Evolutionary conservation across 2,329 filamentous ascomycete genomes (phyloP).

Genomic region (Aspergillus texensis): DNA sequence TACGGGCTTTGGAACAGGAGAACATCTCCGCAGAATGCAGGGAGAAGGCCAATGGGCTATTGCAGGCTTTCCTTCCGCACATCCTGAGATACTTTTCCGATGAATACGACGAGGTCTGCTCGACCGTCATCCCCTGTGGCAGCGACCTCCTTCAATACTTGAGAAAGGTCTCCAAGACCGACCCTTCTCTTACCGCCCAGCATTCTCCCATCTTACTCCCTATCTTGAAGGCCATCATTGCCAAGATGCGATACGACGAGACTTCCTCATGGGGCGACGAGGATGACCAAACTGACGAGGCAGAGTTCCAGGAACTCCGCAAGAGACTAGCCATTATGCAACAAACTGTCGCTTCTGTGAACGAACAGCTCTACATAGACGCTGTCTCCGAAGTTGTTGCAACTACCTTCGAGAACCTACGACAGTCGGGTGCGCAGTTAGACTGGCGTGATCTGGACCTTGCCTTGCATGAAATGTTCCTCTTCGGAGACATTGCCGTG

Average conservation of each 20-base stretch:
- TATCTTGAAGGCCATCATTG: conserved; percentile 87
- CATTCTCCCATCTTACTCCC: conserved; percentile 83
- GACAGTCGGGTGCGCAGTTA: conserved; percentile 71
- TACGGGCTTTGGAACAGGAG: conserved; percentile 78
- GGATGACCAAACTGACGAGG: conserved; percentile 93
- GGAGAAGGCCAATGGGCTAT: conserved; percentile 75
- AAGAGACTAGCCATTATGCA: conserved; percentile 88
- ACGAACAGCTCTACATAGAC: conserved; percentile 85
- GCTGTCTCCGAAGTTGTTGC: conserved; percentile 86
- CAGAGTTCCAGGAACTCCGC: conserved; percentile 92
- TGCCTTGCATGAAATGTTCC: conserved; percentile 90
- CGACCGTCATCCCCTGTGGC: conserved; percentile 88
- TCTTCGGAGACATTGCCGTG: conserved; percentile 93
- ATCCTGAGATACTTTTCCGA: conserved; percentile 94
- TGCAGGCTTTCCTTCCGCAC: conserved; percentile 82
- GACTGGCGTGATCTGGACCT: conserved; percentile 96
- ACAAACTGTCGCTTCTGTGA: conserved; percentile 86
- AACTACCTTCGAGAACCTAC: conserved; percentile 79
- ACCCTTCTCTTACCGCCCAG: conserved; percentile 66
- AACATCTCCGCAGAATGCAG: conserved; percentile 62
- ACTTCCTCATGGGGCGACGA: conserved; percentile 92
- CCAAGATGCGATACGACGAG: conserved; percentile 97
- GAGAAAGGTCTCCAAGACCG: conserved; percentile 71
- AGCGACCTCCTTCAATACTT: conserved; percentile 91
- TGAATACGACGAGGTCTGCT: conserved; percentile 97